phyloP scores from a whole-genome alignment of 2,329 filamentous ascomycete species.

The Diplodia scrobiculata region DNA sequence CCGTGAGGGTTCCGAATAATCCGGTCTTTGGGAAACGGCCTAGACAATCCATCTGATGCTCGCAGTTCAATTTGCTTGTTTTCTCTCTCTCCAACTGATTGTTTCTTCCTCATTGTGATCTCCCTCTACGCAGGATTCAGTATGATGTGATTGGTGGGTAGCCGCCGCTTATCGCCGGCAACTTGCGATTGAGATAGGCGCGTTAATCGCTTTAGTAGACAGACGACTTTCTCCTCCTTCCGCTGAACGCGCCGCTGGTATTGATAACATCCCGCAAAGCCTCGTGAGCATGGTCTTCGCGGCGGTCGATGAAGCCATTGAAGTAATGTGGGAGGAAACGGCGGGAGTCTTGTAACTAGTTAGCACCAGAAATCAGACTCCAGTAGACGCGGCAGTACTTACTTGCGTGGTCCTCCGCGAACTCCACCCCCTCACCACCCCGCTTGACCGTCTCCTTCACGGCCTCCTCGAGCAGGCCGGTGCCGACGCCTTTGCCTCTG shows the following conservation, averaged over 20 bases:
- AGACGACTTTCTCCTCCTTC: conserved; percentile 23
- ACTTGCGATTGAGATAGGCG: neutral
- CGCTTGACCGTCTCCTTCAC: conserved; percentile 67
- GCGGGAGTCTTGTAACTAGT: conserved; percentile 10
- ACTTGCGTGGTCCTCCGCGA: conserved; percentile 78
- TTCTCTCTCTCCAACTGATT: neutral
- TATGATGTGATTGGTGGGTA: neutral
- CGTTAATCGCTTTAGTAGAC: conserved; percentile 13
- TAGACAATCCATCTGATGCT: neutral
- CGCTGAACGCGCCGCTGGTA: conserved; percentile 15
- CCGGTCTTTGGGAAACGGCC: neutral
- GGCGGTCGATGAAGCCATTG: conserved; percentile 18
- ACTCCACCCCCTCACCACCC: conserved; percentile 70
- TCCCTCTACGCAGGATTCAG: neutral
- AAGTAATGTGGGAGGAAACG: conserved; percentile 19
- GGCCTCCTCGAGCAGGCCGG: conserved; percentile 71
- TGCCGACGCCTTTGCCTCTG: conserved; percentile 71
- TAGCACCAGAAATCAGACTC: neutral
- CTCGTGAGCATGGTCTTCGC: conserved; percentile 16
- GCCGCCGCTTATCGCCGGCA: neutral
- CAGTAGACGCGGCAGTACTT: conserved; percentile 41
- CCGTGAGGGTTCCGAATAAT: conserved; percentile 10
- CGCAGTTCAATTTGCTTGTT: neutral
- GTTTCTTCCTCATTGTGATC: neutral
- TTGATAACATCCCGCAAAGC: conserved; percentile 22